Conservation (phyloP, 768 basidiomycete genomes). For the Leccinum imitatum region DNA sequence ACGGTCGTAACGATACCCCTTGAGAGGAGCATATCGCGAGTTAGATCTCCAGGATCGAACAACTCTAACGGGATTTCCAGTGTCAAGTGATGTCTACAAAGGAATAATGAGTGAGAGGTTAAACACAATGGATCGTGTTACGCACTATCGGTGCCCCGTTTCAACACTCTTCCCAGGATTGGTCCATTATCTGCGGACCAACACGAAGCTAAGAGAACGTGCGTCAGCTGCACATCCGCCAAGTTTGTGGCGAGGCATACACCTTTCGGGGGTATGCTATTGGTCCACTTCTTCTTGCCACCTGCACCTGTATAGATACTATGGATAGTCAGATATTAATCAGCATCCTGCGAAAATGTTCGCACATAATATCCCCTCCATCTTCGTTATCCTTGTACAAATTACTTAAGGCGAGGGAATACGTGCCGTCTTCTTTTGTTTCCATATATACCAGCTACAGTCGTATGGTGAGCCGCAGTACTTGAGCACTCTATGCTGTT, state of each 20-base stretch:
- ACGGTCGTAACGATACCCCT: constrained; percentile 25
- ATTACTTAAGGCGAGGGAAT: constrained; percentile 22
- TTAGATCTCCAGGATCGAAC: constrained; percentile 20
- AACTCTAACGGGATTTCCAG: constrained; percentile 26
- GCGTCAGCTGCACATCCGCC: background rate
- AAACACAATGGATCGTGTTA: background rate
- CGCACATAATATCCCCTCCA: constrained; percentile 28
- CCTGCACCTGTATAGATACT: constrained; percentile 33
- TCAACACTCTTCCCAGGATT: constrained; percentile 15
- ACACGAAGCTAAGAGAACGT: constrained; percentile 9
- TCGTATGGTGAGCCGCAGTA: constrained; percentile 18
- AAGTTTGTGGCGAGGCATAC: constrained; percentile 17
- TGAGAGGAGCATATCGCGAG: constrained; percentile 28
- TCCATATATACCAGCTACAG: constrained; percentile 23
- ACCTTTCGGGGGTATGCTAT: constrained; percentile 16
- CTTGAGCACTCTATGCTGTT: constrained; percentile 9
- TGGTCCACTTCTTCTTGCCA: constrained; percentile 14
- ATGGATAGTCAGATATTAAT: background rate
- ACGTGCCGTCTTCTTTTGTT: constrained; percentile 6
- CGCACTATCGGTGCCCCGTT: constrained; percentile 25
- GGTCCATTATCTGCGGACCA: constrained; percentile 25
- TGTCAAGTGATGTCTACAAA: constrained; percentile 22
- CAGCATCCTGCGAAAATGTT: background rate
- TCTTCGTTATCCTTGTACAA: constrained; percentile 27
- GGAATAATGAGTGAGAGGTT: background rate